Conservation (phyloP, 1,284 basidiomycete species). For the Phlebopus sp. region DNA sequence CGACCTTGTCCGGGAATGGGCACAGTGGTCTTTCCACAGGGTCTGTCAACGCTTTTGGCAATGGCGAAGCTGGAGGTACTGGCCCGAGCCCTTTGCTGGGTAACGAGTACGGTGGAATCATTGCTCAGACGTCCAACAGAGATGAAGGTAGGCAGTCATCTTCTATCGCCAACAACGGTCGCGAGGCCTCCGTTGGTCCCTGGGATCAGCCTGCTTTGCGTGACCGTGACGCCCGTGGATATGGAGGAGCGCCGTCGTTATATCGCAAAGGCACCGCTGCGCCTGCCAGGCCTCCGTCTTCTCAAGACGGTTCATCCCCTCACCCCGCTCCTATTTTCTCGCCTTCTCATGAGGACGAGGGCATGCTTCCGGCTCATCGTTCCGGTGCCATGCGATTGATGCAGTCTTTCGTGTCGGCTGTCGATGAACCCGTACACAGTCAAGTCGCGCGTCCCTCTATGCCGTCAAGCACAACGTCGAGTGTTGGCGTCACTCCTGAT, state of each 20-base stretch:
- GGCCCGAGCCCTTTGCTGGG: constrained; percentile 26
- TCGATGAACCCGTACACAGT: constrained; percentile 25
- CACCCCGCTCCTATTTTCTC: constrained; percentile 22
- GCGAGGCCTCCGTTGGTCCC: constrained; percentile 25
- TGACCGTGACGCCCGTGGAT: constrained; percentile 27
- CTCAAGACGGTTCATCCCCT: constrained; percentile 26
- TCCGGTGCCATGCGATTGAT: constrained; percentile 33
- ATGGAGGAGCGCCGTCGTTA: constrained; percentile 24
- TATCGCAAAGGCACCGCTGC: constrained; percentile 27
- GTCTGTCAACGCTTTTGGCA: constrained; percentile 7
- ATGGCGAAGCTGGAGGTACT: constrained; percentile 15
- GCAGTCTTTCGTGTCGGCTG: constrained; percentile 23
- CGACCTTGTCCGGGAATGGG: constrained; percentile 32
- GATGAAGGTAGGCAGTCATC: constrained; percentile 19
- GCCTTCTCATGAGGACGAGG: constrained; percentile 28
- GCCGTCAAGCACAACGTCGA: constrained; percentile 32
- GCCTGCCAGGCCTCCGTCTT: constrained; percentile 26
- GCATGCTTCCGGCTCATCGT: constrained; percentile 38
- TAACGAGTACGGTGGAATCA: constrained; percentile 24
- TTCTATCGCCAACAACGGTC: constrained; percentile 1
- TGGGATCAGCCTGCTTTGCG: constrained; percentile 33
- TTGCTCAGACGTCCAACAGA: constrained; percentile 25
- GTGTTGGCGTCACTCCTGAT: constrained; percentile 21
- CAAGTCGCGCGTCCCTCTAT: constrained; percentile 20
- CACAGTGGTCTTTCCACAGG: constrained; percentile 17